Evolutionary conservation across 2,329 filamentous ascomycete genomes (phyloP), one percentile per base, ranked within the genome.

Genomic region (Ramularia endophylla): DNA sequence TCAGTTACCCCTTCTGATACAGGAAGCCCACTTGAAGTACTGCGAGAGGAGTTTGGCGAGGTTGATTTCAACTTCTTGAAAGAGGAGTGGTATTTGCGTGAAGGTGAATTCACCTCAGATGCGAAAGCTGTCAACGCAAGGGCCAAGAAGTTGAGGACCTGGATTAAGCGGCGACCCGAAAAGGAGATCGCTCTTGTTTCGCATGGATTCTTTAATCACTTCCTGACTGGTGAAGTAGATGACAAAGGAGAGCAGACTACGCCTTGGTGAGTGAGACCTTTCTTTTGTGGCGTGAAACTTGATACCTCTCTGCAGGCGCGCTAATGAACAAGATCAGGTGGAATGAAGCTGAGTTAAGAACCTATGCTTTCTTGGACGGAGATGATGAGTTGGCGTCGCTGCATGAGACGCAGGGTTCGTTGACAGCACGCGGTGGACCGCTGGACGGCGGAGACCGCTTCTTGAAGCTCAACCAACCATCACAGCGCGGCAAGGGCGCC

Each of bases 161-260:
- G 51, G 41, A 51, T 59, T 19, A 48, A 46, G 20, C 49, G 40
- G 12, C 25, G 56, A 28, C 44, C 50, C 13, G 57, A 59, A 46
- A 52, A 47, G 42, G 55, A 59, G 33, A 47, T 58, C 20, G 56
- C 47, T 28, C 37, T 60, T 29, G 57, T 60, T 8, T 49, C 42
- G 28, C 57, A 59, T 47, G 57, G 57, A 7, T 54, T 54, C 41
- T 58, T 60, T 38, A 52, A 51, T 36, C 57, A 60, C 40, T 60
- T 49, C 29, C 29, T 56, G 36, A 54, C 53, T 12, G 53, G 54
- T 3, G 52, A 59, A 13, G 56, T 60, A 8, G 45, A 54, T 45
- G 54, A 56, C 27, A 30, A 53, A 11, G 57, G 57, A 3, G 32
- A 56, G 38, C 54, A 59, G 48, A 58, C 53, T 20, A 57, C 55